Evolutionary conservation across 1,284 basidiomycete species (phyloP).

Genomic region (Fomitiporia mediterranea): DNA sequence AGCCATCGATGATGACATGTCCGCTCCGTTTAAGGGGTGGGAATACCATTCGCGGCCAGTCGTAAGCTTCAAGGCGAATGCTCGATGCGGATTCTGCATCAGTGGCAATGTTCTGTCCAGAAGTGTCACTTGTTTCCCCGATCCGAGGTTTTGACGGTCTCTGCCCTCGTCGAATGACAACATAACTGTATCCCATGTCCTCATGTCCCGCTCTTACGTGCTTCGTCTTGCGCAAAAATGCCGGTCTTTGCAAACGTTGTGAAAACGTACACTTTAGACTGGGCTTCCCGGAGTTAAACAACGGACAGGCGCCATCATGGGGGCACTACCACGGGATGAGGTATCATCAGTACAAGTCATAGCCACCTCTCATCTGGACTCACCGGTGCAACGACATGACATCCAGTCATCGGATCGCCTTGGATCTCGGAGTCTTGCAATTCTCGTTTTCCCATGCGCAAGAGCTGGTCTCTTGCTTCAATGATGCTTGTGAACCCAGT

Average conservation of each 20-base stretch:
- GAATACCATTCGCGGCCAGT: slow-evolving; percentile 89
- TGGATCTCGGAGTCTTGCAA: slow-evolving; percentile 40
- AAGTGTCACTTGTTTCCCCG: background rate
- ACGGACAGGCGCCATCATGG: slow-evolving; percentile 85
- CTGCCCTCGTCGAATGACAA: slow-evolving; percentile 78
- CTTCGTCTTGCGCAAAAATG: slow-evolving; percentile 83
- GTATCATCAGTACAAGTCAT: slow-evolving; percentile 20
- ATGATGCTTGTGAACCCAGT: slow-evolving; percentile 79
- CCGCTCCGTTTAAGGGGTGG: slow-evolving; percentile 90
- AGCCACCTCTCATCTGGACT: slow-evolving; percentile 30
- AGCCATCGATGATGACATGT: slow-evolving; percentile 91
- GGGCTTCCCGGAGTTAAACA: slow-evolving; percentile 47
- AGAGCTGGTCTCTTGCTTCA: slow-evolving; percentile 77
- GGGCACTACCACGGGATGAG: slow-evolving; percentile 61
- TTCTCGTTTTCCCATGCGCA: slow-evolving; percentile 63
- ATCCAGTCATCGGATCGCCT: slow-evolving; percentile 43
- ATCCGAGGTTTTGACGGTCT: slow-evolving; percentile 42
- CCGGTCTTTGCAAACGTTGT: slow-evolving; percentile 83
- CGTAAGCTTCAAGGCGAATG: slow-evolving; percentile 64
- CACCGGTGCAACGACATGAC: slow-evolving; percentile 81
- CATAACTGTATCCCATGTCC: slow-evolving; percentile 85
- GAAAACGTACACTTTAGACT: slow-evolving; percentile 76
- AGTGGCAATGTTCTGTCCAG: background rate
- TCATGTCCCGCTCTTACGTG: slow-evolving; percentile 82
- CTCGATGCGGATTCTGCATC: slow-evolving; percentile 40